Conservation (phyloP, 108 stramenopile genomes). For the Cyclostephanos invisitatus region DNA sequence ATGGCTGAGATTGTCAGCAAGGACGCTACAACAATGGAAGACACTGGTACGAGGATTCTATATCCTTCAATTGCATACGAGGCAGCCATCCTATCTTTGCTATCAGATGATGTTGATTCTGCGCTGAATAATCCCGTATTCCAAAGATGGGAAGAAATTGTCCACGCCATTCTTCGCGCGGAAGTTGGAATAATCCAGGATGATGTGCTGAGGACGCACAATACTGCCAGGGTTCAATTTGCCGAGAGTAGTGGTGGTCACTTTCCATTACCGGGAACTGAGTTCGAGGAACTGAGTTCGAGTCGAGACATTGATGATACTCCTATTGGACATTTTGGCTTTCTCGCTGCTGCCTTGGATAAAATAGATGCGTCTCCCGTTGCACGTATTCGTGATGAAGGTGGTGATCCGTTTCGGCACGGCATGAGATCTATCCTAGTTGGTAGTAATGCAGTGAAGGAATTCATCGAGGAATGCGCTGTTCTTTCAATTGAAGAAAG, state of each 20-base stretch:
- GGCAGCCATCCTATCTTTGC: conserved; percentile 66
- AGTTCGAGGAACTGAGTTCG: conserved; percentile 19
- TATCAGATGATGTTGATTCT: conserved; percentile 57
- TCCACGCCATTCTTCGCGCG: conserved; percentile 52
- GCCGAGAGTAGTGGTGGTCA: conserved; percentile 15
- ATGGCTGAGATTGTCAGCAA: conserved; percentile 24
- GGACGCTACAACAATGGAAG: conserved; percentile 7
- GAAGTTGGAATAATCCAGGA: conserved; percentile 62
- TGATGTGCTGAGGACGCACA: conserved; percentile 59
- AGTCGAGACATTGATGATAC: conserved; percentile 6
- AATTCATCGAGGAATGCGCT: conserved; percentile 43
- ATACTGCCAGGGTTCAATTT: conserved; percentile 35
- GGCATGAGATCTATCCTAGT: conserved; percentile 64
- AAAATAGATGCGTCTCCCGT: conserved; percentile 27
- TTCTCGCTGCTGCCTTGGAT: conserved; percentile 33
- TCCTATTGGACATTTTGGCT: conserved; percentile 20
- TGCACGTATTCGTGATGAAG: conserved; percentile 21
- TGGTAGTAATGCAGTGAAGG: conserved; percentile 53
- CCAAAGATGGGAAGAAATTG: conserved; percentile 58
- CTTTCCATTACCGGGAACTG: conserved; percentile 42
- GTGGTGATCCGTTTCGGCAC: conserved; percentile 42
- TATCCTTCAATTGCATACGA: conserved; percentile 50
- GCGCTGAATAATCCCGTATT: conserved; percentile 62
- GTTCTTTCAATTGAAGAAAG: conserved; percentile 21
- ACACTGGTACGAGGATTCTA: conserved; percentile 6